Conservation (phyloP, 495 filamentous ascomycete species). For the Xylaria acuta region DNA sequence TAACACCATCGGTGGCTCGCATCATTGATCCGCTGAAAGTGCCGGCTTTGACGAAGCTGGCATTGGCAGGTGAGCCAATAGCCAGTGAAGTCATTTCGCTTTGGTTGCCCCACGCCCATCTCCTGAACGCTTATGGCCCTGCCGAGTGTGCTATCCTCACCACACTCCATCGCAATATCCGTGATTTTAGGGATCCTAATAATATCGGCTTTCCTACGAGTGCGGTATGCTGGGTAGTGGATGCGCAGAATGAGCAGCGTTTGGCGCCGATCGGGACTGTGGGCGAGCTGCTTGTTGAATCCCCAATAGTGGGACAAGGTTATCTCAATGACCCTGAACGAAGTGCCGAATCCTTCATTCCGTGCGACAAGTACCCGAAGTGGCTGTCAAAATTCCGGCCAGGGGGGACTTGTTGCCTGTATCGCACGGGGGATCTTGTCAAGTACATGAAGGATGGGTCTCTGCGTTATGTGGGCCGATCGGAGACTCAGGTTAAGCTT, state of each 20-base stretch:
- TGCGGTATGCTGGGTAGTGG: conserved; percentile 53
- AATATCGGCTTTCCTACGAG: conserved; percentile 56
- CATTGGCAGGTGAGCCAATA: conserved; percentile 37
- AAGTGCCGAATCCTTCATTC: conserved; percentile 28
- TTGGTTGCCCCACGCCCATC: background rate
- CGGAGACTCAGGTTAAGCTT: conserved; percentile 22
- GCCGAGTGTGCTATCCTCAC: conserved; percentile 20
- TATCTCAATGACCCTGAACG: conserved; percentile 46
- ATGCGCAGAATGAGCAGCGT: conserved; percentile 47
- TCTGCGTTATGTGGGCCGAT: conserved; percentile 3
- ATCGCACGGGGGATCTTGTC: conserved; percentile 54
- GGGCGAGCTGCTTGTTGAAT: conserved; percentile 59
- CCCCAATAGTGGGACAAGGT: conserved; percentile 55
- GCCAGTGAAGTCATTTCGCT: background rate
- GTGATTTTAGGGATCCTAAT: conserved; percentile 41
- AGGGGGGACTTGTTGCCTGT: too few relatives aligned
- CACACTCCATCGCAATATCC: conserved; percentile 26
- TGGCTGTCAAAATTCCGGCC: background rate
- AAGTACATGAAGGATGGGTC: conserved; percentile 7
- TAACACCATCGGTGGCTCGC: background rate
- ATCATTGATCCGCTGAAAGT: conserved; percentile 33
- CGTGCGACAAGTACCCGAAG: too few relatives aligned
- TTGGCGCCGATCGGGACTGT: conserved; percentile 58
- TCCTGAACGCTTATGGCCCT: conserved; percentile 13
- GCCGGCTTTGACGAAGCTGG: conserved; percentile 34